Conservation (phyloP, 208 protist genomes). For the Naegleria gruberi region DNA sequence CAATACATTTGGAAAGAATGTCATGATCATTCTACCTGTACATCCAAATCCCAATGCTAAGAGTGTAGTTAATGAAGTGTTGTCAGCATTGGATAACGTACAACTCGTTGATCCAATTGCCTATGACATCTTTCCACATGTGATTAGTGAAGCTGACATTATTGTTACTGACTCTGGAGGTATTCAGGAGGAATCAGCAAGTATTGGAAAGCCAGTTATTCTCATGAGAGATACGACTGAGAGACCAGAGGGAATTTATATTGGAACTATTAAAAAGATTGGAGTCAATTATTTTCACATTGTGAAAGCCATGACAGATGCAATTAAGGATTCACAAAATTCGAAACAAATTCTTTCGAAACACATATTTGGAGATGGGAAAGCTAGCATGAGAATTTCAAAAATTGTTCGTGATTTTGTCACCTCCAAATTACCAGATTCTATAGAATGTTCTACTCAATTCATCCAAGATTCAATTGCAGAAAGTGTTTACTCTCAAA, state of each 20-base stretch:
- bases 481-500: too few relatives aligned
- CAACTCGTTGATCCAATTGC: conserved; percentile 11
- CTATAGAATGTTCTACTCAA: too few relatives aligned
- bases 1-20: neutral
- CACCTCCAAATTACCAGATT: too few relatives aligned
- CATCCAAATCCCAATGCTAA: conserved; percentile 28
- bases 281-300: neutral
- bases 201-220: conserved; percentile 1
- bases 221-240: conserved; percentile 19
- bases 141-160: neutral
- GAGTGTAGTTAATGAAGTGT: neutral
- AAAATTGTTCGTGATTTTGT: too few relatives aligned
- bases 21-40: conserved; percentile 7
- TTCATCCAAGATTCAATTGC: too few relatives aligned
- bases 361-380: too few relatives aligned
- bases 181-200: conserved; percentile 24
- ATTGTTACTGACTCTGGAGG: conserved; percentile 32
- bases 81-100: neutral
- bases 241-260: conserved; percentile 7
- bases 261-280: neutral
- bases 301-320: neutral
- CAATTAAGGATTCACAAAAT: neutral
- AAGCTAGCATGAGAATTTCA: too few relatives aligned
- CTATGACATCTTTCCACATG: conserved; percentile 16
- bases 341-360: too few relatives aligned